Base-by-base conservation (phyloP, 345 rosid species). In the Kandelia obovata region DNA sequence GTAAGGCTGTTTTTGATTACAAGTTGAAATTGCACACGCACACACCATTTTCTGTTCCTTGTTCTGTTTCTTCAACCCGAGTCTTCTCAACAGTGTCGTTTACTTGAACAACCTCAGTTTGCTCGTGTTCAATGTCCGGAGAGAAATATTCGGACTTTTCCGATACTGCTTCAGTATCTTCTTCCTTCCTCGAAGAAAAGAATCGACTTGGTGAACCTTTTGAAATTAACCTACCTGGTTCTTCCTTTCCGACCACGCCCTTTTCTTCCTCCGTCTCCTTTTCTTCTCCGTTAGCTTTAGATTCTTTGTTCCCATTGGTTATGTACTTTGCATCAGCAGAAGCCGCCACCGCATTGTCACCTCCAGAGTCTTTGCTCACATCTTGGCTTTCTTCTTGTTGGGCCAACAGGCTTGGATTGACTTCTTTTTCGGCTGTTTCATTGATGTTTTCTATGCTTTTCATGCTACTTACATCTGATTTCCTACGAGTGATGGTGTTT, bases 401-500 rank as follows among this genome's bases (percentile, higher is more conserved):
- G 16, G 55, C 17, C 25, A 39, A 61, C 35, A 30, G 57, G n/a
- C 23, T 26, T 65, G 17, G 31, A 39, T 62, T 62, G 27, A 62
- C 23, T 8, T 4, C 49, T 26, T 61, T 20, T 30, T 21, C 9
- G 39, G 23, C 39, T 46, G 17, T 26, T 37, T 35, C n/a, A 23
- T 67, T 78, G 67, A 58, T 68, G 25, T 53, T 19, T 61, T 46
- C 68, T 53, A 64, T 52, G 20, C 69, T 61, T 1, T 70, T 10
- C 25, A 35, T n/a, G 56, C 62, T 35, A 26, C 53, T 37, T 51
- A 31, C 74, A 69, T 47, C 76, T 10, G 78, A 77, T 79, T 77
- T 77, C 83, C 77, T 88, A 67, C 79, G 81, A 73, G 77, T 61
- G 35, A 70, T 80, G 58, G 95, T 86, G 82, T 87, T 85, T 30